phyloP scores from a whole-genome alignment of 1,284 basidiomycete species.

The Apiotrichum laibachii region DNA sequence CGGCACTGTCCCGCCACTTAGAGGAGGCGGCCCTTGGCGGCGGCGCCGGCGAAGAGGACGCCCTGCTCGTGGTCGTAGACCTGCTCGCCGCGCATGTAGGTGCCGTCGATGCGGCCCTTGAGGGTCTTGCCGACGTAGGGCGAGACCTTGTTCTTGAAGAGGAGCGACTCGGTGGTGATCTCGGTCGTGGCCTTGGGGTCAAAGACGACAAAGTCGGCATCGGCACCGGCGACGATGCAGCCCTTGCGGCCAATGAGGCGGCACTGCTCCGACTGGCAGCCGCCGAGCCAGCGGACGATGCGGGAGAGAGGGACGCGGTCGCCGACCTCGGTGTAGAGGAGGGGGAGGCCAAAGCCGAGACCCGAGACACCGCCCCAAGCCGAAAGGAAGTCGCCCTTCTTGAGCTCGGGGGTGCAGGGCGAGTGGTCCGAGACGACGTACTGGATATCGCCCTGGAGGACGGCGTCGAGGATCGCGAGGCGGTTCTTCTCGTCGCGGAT shows the following conservation, averaged over 20 bases:
- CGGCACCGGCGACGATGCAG: constrained; percentile 64
- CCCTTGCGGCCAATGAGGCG: constrained; percentile 70
- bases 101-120: constrained; percentile 68
- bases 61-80: constrained; percentile 58
- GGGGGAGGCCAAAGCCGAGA: constrained; percentile 77
- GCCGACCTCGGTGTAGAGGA: constrained; percentile 75
- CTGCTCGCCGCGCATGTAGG: constrained; percentile 69
- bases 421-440: constrained; percentile 91
- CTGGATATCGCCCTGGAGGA: constrained; percentile 76
- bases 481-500: constrained; percentile 72
- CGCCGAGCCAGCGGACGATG: constrained; percentile 71
- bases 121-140: constrained; percentile 76
- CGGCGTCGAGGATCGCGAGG: constrained; percentile 71
- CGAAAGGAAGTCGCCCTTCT: constrained; percentile 74
- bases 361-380: constrained; percentile 93
- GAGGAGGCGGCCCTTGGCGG: background rate
- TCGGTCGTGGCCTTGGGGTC: constrained; percentile 65
- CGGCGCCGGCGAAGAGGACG: background rate
- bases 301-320: constrained; percentile 59
- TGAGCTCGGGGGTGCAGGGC: constrained; percentile 78
- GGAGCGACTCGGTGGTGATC: constrained; percentile 54
- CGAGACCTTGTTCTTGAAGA: constrained; percentile 89
- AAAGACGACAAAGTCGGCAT: constrained; percentile 83
- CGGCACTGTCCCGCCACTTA: background rate
- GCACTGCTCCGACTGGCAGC: constrained; percentile 70